These are phyloP conservation scores for Pythium guiyangense DNA, from an alignment of 352 stramenopile genomes.

Conservation along the genomic window DNA sequence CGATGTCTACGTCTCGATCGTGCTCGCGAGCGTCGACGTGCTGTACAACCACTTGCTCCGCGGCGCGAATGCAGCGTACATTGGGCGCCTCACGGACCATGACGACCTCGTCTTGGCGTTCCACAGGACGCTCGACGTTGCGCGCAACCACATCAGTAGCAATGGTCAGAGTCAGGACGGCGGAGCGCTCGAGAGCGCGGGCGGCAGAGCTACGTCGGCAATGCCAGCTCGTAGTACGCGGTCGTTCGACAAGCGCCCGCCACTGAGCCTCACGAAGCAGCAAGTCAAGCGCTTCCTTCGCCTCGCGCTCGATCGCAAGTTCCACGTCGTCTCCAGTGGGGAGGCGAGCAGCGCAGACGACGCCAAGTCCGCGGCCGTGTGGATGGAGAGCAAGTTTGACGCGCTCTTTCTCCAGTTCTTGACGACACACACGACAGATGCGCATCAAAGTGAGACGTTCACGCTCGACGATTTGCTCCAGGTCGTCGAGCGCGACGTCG, in stretches of 20 bases:
- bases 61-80: slow-evolving; percentile 35
- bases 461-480: slow-evolving; percentile 24
- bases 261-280: slow-evolving; percentile 24
- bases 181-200: background rate
- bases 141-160: background rate
- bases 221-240: too few relatives aligned
- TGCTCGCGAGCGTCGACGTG: slow-evolving; percentile 38
- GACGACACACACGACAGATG: background rate
- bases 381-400: slow-evolving; percentile 39
- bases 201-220: background rate
- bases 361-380: slow-evolving; percentile 12
- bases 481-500: slow-evolving; percentile 17
- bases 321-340: slow-evolving; percentile 4
- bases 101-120: slow-evolving; percentile 28
- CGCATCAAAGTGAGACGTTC: slow-evolving; percentile 12
- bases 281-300: slow-evolving; percentile 48
- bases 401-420: slow-evolving; percentile 26
- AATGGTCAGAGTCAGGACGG: background rate
- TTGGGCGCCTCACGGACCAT: slow-evolving; percentile 24
- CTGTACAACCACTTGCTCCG: slow-evolving; percentile 32
- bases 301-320: slow-evolving; percentile 30
- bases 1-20: slow-evolving; percentile 30
- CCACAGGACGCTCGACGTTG: slow-evolving; percentile 14
- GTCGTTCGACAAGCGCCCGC: background rate
- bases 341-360: background rate